These are phyloP conservation scores for Glycyrrhiza uralensis DNA, from an alignment of 306 rosid genomes.

Conservation along the genomic window DNA sequence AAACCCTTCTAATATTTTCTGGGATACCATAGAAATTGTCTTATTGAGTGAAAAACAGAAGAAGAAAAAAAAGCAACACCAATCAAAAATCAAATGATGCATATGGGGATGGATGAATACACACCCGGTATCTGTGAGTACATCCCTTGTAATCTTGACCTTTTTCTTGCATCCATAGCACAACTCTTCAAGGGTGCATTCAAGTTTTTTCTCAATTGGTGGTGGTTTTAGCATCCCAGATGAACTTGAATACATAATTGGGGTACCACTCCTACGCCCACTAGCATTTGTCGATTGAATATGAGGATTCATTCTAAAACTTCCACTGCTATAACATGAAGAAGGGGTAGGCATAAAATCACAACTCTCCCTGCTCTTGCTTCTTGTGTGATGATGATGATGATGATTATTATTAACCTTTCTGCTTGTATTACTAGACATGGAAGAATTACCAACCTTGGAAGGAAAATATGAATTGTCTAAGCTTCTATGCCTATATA, in stretches of 20 bases:
- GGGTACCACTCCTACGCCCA: constrained; percentile 28
- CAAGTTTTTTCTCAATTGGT: constrained; percentile 59
- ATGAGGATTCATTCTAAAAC: background rate
- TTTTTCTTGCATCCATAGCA: constrained; percentile 77
- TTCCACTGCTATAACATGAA: constrained; percentile 6
- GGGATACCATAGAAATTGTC: too few relatives aligned
- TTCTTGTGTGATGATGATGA: background rate
- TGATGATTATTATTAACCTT: too few relatives aligned
- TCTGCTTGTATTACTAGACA: constrained; percentile 28
- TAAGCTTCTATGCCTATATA: constrained; percentile 19
- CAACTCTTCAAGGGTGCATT: constrained; percentile 84
- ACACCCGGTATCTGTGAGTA: constrained; percentile 54
- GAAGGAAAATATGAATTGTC: constrained; percentile 23
- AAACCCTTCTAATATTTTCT: too few relatives aligned
- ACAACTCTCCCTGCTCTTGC: constrained; percentile 2
- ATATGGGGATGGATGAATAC: constrained; percentile 4
- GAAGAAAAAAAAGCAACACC: background rate
- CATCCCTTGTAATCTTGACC: constrained; percentile 60
- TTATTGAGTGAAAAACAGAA: background rate
- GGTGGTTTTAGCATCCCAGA: constrained; percentile 70
- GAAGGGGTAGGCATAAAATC: background rate
- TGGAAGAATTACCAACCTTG: background rate
- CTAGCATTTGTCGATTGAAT: constrained; percentile 1
- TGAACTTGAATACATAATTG: constrained; percentile 79
- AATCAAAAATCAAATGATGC: background rate